These are phyloP conservation scores for Mucor indicus DNA, from an alignment of 371 early-diverging fungal species.

Conservation along the genomic window DNA sequence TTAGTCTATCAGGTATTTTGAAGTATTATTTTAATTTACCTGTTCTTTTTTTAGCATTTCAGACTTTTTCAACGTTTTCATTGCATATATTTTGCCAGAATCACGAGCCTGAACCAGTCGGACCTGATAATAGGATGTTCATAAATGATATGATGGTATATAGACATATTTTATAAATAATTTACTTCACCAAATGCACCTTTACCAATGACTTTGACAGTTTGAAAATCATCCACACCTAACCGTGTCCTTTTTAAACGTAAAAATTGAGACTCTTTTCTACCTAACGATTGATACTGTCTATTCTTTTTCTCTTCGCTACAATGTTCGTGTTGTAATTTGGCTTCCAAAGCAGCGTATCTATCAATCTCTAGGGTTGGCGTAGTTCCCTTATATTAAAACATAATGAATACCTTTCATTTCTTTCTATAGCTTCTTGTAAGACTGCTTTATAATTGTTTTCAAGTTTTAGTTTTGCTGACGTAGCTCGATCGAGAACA, in stretches of 20 bases:
- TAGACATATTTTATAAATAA: not conserved
- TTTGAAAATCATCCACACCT: conserved; percentile 92
- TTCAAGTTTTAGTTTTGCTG: conserved; percentile 85
- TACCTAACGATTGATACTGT: conserved; percentile 72
- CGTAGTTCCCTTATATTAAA: too few species aligned
- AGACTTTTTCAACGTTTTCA: conserved; percentile 93
- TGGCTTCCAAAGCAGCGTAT: conserved; percentile 77
- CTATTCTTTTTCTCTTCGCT: conserved; percentile 86
- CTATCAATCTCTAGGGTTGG: conserved; percentile 47
- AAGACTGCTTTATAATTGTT: conserved; percentile 84
- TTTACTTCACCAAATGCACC: conserved; percentile 98
- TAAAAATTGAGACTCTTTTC: conserved; percentile 92
- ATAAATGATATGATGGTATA: not conserved
- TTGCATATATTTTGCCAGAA: conserved; percentile 97
- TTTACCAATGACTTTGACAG: conserved; percentile 98
- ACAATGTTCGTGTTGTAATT: conserved; percentile 69
- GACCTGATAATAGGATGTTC: too few species aligned
- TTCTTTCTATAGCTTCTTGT: conserved; percentile 86
- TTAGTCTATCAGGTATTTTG: too few species aligned
- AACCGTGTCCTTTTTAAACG: conserved; percentile 89
- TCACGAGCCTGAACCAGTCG: conserved; percentile 93
- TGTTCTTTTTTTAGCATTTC: conserved; percentile 98
- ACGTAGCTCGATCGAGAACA: conserved; percentile 80
- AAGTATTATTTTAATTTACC: too few species aligned
- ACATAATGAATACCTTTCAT: conserved; percentile 72